Conservation (phyloP, 306 rosid species). For the Pyrus betulifolia region DNA sequence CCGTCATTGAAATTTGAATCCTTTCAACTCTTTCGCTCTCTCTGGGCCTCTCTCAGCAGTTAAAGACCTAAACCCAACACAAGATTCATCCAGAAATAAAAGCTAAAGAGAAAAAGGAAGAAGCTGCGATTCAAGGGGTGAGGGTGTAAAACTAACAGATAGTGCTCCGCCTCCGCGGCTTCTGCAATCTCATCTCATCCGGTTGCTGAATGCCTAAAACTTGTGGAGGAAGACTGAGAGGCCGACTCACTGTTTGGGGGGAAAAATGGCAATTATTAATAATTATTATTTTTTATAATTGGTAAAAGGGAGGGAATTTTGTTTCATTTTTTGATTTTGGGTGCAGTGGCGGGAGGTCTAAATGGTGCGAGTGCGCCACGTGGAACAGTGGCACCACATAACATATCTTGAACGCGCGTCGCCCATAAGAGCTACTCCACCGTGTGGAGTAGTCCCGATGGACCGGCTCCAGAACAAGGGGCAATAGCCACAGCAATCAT, state of each 20-base stretch:
- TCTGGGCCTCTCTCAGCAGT: neutral
- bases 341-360: slow-evolving; percentile 11
- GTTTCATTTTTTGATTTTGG: slow-evolving; percentile 11
- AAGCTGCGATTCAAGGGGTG: neutral
- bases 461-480: too few species aligned
- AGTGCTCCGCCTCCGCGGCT: too few species aligned
- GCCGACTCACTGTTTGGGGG: neutral
- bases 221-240: slow-evolving; percentile 27
- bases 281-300: neutral
- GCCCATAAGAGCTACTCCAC: too few species aligned
- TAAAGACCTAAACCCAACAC: neutral
- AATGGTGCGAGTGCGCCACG: neutral
- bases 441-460: too few species aligned
- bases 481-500: too few species aligned
- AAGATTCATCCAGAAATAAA: neutral
- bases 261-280: neutral
- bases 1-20: slow-evolving; percentile 29
- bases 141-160: too few species aligned
- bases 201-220: neutral
- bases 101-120: neutral
- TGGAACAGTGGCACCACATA: neutral
- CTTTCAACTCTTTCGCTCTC: neutral
- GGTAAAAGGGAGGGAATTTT: slow-evolving; percentile 22
- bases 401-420: neutral
- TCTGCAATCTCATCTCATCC: neutral